phyloP scores from a whole-genome alignment of 768 basidiomycete genomes.

The Naganishia vishniacii region DNA sequence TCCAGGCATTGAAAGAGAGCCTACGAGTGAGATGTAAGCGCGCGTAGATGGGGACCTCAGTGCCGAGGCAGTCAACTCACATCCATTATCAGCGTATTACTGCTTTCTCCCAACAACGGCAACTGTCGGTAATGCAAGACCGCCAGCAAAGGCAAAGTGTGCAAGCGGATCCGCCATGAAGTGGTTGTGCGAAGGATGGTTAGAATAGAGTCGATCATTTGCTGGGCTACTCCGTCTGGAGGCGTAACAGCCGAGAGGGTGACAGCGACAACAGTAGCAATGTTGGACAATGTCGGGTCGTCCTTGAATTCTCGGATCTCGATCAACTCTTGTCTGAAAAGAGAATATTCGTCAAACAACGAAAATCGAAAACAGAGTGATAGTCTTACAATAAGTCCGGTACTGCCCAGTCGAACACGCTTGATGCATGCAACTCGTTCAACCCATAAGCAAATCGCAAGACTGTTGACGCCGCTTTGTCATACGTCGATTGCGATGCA shows the following conservation, averaged over 20 bases:
- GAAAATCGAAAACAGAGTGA: constrained; percentile 18
- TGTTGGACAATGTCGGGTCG: constrained; percentile 67
- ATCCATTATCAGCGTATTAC: constrained; percentile 69
- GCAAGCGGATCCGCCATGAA: constrained; percentile 87
- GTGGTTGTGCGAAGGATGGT: constrained; percentile 41
- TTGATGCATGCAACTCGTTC: constrained; percentile 66
- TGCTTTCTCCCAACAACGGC: constrained; percentile 63
- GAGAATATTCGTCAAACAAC: background rate
- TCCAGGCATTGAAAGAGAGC: constrained; percentile 74
- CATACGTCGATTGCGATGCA: constrained; percentile 80
- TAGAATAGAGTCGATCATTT: constrained; percentile 55
- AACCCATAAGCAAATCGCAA: constrained; percentile 77
- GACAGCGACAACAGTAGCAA: constrained; percentile 72
- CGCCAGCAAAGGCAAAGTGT: constrained; percentile 78
- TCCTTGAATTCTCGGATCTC: constrained; percentile 80
- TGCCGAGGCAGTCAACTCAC: constrained; percentile 51
- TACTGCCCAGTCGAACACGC: constrained; percentile 71
- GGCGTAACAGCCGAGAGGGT: constrained; percentile 76
- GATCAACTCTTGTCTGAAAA: constrained; percentile 70
- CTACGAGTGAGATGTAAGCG: constrained; percentile 47
- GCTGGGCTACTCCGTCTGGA: constrained; percentile 61
- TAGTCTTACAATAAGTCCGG: constrained; percentile 65
- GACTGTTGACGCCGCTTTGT: constrained; percentile 81
- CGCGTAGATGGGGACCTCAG: too few species aligned
- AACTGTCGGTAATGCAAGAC: constrained; percentile 89